These are phyloP conservation scores for Vachellia pachyceras DNA, from an alignment of 306 rosid genomes.

Conservation along the genomic window DNA sequence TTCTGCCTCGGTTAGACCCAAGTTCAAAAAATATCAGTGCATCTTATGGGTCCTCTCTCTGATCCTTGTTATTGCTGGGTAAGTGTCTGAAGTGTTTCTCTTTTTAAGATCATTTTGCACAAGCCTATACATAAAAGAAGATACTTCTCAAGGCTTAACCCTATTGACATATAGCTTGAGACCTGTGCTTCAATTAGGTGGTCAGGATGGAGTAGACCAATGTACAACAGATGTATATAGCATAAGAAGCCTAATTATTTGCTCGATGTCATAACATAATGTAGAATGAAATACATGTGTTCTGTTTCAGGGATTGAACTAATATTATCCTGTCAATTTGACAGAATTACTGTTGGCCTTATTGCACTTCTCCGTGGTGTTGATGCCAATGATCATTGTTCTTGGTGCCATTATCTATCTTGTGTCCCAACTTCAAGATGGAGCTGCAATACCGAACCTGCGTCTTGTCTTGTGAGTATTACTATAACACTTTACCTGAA, in stretches of 20 bases:
- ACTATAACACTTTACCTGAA: slow-evolving; percentile 9
- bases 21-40: slow-evolving; percentile 86
- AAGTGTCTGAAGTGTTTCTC: slow-evolving; percentile 40
- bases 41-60: slow-evolving; percentile 76
- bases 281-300: background rate
- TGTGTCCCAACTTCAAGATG: slow-evolving; percentile 96
- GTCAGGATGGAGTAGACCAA: background rate
- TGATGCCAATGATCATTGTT: slow-evolving; percentile 89
- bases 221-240: background rate
- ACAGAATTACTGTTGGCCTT: slow-evolving; percentile 80
- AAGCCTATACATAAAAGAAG: background rate
- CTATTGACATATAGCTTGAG: slow-evolving; percentile 17
- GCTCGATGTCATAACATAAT: slow-evolving; percentile 13
- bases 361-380: slow-evolving; percentile 72
- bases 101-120: slow-evolving; percentile 25
- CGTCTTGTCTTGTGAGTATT: slow-evolving; percentile 68
- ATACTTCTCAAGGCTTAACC: slow-evolving; percentile 9
- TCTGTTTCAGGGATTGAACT: background rate
- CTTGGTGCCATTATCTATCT: slow-evolving; percentile 97
- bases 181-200: background rate
- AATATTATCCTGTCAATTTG: slow-evolving; percentile 28
- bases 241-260: slow-evolving; percentile 23
- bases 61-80: slow-evolving; percentile 78
- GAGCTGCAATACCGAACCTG: slow-evolving; percentile 83
- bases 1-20: slow-evolving; percentile 52